These are phyloP conservation scores for Coemansia sp. DNA, from an alignment of 192 early-diverging fungal species.

Conservation along the genomic window DNA sequence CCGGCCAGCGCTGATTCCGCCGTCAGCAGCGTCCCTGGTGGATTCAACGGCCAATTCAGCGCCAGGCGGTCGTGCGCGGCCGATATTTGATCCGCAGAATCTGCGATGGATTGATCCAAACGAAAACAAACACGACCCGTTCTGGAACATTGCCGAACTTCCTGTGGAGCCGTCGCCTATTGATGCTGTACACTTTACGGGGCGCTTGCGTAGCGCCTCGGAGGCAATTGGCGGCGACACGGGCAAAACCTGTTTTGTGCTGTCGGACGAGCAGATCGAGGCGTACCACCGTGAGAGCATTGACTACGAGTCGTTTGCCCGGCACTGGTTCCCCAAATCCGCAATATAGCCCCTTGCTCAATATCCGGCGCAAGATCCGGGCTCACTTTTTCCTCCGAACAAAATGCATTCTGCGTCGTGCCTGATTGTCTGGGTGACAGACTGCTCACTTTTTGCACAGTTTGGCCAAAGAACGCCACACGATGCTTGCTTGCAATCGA, in stretches of 20 bases:
- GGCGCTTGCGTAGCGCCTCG: constrained; percentile 27
- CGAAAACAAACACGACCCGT: constrained; percentile 26
- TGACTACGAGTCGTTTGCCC: constrained; percentile 49
- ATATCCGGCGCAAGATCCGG: neutral
- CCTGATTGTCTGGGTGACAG: too few relatives aligned
- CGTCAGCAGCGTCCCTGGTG: constrained; percentile 32
- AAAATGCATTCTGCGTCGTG: too few relatives aligned
- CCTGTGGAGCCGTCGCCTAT: constrained; percentile 33
- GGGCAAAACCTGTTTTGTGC: constrained; percentile 31
- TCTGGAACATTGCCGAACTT: constrained; percentile 48
- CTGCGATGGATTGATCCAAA: constrained; percentile 48
- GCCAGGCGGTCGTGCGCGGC: constrained; percentile 24
- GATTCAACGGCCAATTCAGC: neutral
- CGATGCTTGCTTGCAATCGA: too few relatives aligned
- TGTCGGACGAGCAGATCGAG: constrained; percentile 47
- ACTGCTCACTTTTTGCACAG: too few relatives aligned
- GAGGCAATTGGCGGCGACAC: constrained; percentile 30
- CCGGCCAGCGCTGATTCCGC: constrained; percentile 40
- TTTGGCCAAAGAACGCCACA: too few relatives aligned
- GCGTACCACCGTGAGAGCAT: constrained; percentile 38
- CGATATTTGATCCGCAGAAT: constrained; percentile 50
- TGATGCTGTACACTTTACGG: constrained; percentile 19
- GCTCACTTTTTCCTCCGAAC: too few relatives aligned
- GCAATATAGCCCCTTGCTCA: constrained; percentile 17
- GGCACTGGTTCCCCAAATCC: constrained; percentile 45